Evolutionary conservation across 768 basidiomycete species (phyloP).

Genomic region (Panus rudis): DNA sequence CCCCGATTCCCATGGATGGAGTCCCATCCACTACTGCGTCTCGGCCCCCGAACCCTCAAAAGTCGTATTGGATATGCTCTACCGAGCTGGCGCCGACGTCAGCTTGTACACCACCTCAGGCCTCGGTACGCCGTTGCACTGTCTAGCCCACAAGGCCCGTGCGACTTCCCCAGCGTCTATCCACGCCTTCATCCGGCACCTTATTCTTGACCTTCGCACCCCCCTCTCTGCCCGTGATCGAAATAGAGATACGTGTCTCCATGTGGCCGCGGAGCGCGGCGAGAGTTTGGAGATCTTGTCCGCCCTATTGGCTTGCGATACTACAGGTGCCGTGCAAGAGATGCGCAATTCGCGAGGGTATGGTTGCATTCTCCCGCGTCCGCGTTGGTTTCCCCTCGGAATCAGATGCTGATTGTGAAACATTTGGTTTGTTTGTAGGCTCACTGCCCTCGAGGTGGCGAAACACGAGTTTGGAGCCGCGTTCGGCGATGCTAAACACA

Average conservation of each 20-base stretch:
- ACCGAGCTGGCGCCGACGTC: constrained; percentile 70
- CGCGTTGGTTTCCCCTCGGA: too few species aligned
- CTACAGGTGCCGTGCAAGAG: constrained; percentile 44
- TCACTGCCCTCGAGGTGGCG: constrained; percentile 63
- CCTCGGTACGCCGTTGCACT: constrained; percentile 62
- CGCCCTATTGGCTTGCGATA: constrained; percentile 61
- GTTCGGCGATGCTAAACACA: constrained; percentile 42
- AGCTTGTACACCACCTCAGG: constrained; percentile 57
- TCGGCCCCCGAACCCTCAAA: constrained; percentile 47
- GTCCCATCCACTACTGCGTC: constrained; percentile 65
- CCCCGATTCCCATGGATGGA: constrained; percentile 65
- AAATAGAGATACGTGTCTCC: constrained; percentile 70
- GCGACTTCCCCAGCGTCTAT: constrained; percentile 29
- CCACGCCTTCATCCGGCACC: constrained; percentile 57
- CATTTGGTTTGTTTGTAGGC: constrained; percentile 29
- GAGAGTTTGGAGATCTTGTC: constrained; percentile 54
- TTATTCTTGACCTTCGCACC: constrained; percentile 61
- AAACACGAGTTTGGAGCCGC: constrained; percentile 58
- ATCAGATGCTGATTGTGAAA: background rate
- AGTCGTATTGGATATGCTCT: constrained; percentile 61
- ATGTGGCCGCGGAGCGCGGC: constrained; percentile 73
- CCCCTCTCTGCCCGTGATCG: constrained; percentile 61
- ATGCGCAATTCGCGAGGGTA: constrained; percentile 69
- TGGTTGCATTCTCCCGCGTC: constrained; percentile 19
- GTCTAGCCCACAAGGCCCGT: constrained; percentile 40